Conservation (phyloP, 2,329 filamentous ascomycete genomes). For the Anisogramma anomala region DNA sequence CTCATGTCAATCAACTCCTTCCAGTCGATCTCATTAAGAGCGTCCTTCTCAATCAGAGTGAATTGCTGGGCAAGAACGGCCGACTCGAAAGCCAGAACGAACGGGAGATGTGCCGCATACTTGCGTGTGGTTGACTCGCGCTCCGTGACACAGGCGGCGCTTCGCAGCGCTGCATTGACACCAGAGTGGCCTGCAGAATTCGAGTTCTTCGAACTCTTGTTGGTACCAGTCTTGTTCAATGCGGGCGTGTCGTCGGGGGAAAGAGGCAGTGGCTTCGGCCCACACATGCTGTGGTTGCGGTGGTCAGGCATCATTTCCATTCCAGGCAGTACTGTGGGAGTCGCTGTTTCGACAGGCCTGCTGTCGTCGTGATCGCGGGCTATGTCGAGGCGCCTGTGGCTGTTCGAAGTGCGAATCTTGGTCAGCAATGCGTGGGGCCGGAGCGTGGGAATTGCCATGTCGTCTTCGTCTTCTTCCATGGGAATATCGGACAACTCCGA, state of each 20-base stretch:
- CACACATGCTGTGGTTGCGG: slow-evolving; percentile 31
- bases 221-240: slow-evolving; percentile 27
- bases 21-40: slow-evolving; percentile 78
- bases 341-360: slow-evolving; percentile 37
- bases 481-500: slow-evolving; percentile 49
- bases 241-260: slow-evolving; percentile 40
- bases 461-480: slow-evolving; percentile 23
- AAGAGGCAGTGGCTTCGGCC: slow-evolving; percentile 34
- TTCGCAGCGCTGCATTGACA: slow-evolving; percentile 26
- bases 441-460: slow-evolving; percentile 20
- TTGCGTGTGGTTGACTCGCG: slow-evolving; percentile 23
- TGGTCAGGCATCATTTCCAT: slow-evolving; percentile 26
- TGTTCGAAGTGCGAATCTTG: slow-evolving; percentile 17
- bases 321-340: slow-evolving; percentile 32
- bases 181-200: slow-evolving; percentile 23
- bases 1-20: slow-evolving; percentile 74
- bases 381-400: slow-evolving; percentile 17
- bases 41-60: slow-evolving; percentile 76
- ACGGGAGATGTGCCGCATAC: slow-evolving; percentile 56
- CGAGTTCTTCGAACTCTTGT: slow-evolving; percentile 18
- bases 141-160: slow-evolving; percentile 23
- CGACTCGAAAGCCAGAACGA: slow-evolving; percentile 71
- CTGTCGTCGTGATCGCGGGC: slow-evolving; percentile 29
- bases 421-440: slow-evolving; percentile 14
- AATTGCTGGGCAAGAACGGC: slow-evolving; percentile 71